Evolutionary conservation across 1,284 basidiomycete genomes (phyloP).

Genomic region (Pisolithus thermaeus): DNA sequence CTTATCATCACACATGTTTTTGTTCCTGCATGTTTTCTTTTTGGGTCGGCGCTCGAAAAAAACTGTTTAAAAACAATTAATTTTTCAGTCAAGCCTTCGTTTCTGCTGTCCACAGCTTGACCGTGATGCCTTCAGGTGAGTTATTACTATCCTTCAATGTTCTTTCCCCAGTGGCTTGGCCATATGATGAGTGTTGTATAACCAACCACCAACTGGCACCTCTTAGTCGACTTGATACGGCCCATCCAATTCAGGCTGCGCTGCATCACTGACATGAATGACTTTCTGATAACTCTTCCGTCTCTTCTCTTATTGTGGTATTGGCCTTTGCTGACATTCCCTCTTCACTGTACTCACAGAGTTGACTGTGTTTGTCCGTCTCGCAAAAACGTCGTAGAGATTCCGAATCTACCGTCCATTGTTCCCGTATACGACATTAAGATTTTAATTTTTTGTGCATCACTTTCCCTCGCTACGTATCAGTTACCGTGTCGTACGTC

Average conservation of each 20-base stretch:
- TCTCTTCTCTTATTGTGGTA: neutral
- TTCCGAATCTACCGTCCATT: no score
- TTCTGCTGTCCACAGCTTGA: neutral
- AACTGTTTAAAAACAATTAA: neutral
- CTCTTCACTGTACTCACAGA: slow-evolving; percentile 3
- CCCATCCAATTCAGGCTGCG: slow-evolving; percentile 33
- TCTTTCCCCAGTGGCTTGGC: slow-evolving; percentile 11
- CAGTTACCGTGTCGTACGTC: no score
- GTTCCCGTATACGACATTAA: no score
- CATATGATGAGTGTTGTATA: slow-evolving; percentile 71
- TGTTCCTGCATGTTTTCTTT: no score
- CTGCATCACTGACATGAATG: slow-evolving; percentile 75
- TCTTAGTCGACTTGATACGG: slow-evolving; percentile 75
- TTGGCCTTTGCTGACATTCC: slow-evolving; percentile 12
- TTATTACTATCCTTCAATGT: slow-evolving; percentile 3
- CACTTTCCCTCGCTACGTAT: no score
- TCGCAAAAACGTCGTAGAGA: neutral
- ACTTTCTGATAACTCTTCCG: slow-evolving; percentile 55
- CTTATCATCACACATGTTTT: neutral
- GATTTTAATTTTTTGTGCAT: no score
- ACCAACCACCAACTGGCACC: slow-evolving; percentile 73
- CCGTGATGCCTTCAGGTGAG: slow-evolving; percentile 12
- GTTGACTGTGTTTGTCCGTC: neutral
- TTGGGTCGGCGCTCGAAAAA: neutral
- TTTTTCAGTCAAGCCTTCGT: neutral